Base-by-base conservation (phyloP, 2,329 filamentous ascomycete species). In the Acrocalymma vagum region DNA sequence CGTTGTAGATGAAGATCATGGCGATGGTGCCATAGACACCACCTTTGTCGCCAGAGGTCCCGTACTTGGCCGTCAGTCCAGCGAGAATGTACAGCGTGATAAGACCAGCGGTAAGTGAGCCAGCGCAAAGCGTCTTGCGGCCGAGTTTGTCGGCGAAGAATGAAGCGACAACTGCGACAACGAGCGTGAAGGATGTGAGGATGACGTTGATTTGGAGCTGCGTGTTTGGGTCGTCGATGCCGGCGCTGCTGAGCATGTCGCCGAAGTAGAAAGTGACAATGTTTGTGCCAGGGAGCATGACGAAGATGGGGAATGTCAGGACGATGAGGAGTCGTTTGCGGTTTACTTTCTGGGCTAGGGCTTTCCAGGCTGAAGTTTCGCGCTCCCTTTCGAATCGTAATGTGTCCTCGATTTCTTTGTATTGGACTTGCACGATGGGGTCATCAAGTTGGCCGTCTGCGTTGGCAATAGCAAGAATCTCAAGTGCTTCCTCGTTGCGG, bases 391-490 rank as follows among this genome's bases (percentile, higher is more conserved):
- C 50, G 27, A 38, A 52, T 6, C 63, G 62, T 29, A 76, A 66
- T 25, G 76, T 72, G 45, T 80, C 76, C 21, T 76, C 57, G 47
- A 80, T 78, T 49, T 82, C 78, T 25, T 72, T 73, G 55, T 78
- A 78, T 57, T 83, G 77, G 3, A 81, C 67, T 50, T 77, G 73
- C 3, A 81, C 79, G 28, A 81, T 62, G 0, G 74, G 71, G 0
- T 72, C 74, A 32, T 74, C 60, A 1, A 71, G 69, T 48, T 81
- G 72, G 4, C 79, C 81, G 24, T 83, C 63, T 11, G 75, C 72
- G 49, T 82, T 83, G 51, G 81, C 81, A 14, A 50, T 37, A 10
- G 77, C 73, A 5, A 63, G 49, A 9, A 62, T 39, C n/a, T 60
- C 42, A 5, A 56, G 34, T 3, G 60, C 60, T 35, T 63, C 58